These are phyloP conservation scores for Boletellus ananas DNA, from an alignment of 768 basidiomycete species.

Conservation along the genomic window DNA sequence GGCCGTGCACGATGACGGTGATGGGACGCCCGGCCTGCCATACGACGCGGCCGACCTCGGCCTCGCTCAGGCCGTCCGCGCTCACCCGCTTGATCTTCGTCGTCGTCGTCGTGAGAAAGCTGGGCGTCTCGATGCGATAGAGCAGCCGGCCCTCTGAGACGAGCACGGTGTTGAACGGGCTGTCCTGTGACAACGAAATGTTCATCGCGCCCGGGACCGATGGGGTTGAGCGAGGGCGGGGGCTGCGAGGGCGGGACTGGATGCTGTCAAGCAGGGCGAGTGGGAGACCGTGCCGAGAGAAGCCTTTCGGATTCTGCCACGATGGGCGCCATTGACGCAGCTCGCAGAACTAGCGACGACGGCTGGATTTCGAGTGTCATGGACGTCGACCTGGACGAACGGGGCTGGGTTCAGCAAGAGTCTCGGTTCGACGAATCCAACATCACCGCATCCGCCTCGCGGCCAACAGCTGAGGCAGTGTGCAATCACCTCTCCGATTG, in stretches of 20 bases:
- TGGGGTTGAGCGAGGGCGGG: neutral
- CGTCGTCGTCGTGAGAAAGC: constrained; percentile 10
- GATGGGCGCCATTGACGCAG: constrained; percentile 24
- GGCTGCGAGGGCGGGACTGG: constrained; percentile 12
- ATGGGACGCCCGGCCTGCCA: constrained; percentile 31
- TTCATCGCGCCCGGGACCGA: constrained; percentile 21
- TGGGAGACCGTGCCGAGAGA: constrained; percentile 29
- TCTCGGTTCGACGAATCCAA: constrained; percentile 1
- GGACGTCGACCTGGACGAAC: constrained; percentile 3
- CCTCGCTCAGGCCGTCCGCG: constrained; percentile 20
- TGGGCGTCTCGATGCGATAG: constrained; percentile 31
- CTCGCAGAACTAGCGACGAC: constrained; percentile 1
- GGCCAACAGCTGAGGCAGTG: constrained; percentile 26
- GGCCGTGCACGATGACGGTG: constrained; percentile 26
- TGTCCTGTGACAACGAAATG: constrained; percentile 30
- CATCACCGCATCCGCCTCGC: constrained; percentile 18
- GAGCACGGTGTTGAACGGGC: constrained; percentile 31
- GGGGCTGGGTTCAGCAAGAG: neutral
- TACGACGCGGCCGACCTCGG: constrained; percentile 26
- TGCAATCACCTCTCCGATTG: constrained; percentile 24
- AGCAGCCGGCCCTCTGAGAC: constrained; percentile 27
- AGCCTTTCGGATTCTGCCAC: constrained; percentile 32
- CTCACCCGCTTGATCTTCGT: constrained; percentile 26
- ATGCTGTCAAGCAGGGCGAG: constrained; percentile 6
- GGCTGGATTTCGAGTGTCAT: neutral